Evolutionary conservation across 352 stramenopile species (phyloP).

Genomic region (Aphanomyces cochlioides): DNA sequence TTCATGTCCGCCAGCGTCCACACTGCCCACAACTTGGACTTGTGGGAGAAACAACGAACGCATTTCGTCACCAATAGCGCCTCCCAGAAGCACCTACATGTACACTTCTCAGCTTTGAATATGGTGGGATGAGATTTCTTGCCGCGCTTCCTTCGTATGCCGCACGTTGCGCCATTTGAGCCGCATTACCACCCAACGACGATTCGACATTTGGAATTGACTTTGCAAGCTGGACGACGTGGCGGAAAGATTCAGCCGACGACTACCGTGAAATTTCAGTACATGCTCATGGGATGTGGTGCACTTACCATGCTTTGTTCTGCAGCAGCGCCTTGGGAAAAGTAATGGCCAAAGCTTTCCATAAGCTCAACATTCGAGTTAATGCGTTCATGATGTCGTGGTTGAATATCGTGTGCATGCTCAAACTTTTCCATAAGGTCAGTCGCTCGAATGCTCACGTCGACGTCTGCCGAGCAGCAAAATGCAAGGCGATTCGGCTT

Average conservation of each 20-base stretch:
- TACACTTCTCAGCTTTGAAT: neutral
- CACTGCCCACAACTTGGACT: conserved; percentile 62
- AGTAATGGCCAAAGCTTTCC: conserved; percentile 83
- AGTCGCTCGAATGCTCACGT: conserved; percentile 70
- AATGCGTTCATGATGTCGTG: conserved; percentile 72
- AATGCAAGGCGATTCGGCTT: conserved; percentile 51
- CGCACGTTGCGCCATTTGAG: conserved; percentile 72
- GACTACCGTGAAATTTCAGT: conserved; percentile 29
- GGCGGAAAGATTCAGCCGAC: conserved; percentile 65
- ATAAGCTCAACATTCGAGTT: conserved; percentile 53
- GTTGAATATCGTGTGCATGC: conserved; percentile 45
- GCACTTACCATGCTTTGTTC: conserved; percentile 66
- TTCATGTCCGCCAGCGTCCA: conserved; percentile 57
- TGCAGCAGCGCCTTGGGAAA: conserved; percentile 65
- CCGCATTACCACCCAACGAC: conserved; percentile 72
- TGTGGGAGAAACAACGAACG: conserved; percentile 54
- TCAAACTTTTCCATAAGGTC: conserved; percentile 61
- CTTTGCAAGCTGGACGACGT: conserved; percentile 65
- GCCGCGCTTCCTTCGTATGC: conserved; percentile 54
- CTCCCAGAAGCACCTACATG: conserved; percentile 53
- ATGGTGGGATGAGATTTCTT: neutral
- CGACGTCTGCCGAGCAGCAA: conserved; percentile 76
- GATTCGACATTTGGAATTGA: conserved; percentile 52
- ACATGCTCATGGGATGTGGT: neutral
- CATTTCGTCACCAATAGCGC: conserved; percentile 76